phyloP scores from a whole-genome alignment of 768 basidiomycete genomes.

The Auriscalpium orientale region DNA sequence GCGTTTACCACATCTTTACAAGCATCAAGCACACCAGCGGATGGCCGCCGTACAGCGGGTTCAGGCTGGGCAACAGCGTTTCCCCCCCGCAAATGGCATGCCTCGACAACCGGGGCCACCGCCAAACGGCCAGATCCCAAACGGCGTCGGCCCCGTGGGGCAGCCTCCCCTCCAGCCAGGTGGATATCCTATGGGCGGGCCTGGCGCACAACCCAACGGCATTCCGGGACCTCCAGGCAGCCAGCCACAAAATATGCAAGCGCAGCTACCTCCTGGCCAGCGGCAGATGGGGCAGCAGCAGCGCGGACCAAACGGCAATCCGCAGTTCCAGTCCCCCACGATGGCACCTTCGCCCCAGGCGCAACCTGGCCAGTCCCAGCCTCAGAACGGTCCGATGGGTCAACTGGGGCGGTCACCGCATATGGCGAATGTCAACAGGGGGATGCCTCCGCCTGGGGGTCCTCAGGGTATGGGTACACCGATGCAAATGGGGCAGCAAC shows the following conservation, averaged over 20 bases:
- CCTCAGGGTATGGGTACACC: conserved; percentile 30
- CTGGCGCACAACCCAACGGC: conserved; percentile 22
- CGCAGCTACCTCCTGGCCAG: conserved; percentile 20
- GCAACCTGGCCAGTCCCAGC: conserved; percentile 25
- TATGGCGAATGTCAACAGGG: conserved; percentile 31
- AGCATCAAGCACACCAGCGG: conserved; percentile 31
- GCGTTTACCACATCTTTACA: neutral
- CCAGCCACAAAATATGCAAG: conserved; percentile 1
- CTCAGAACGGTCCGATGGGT: conserved; percentile 32
- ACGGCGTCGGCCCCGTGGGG: conserved; percentile 23
- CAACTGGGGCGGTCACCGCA: conserved; percentile 50
- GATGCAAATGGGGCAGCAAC: conserved; percentile 27
- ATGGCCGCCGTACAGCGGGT: neutral
- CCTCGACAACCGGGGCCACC: conserved; percentile 17
- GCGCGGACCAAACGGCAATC: conserved; percentile 36
- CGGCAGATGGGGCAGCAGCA: conserved; percentile 29
- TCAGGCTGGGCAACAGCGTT: neutral
- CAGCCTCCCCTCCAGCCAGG: conserved; percentile 11
- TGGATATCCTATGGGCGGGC: conserved; percentile 10
- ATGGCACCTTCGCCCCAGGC: conserved; percentile 57
- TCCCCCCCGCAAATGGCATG: conserved; percentile 23
- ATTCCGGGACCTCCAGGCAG: conserved; percentile 4
- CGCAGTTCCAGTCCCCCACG: conserved; percentile 57
- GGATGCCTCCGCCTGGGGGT: conserved; percentile 45
- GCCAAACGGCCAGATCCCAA: conserved; percentile 19